Evolutionary conservation across 2,329 filamentous ascomycete genomes (phyloP).

Genomic region (Hyphodiscus sp.): DNA sequence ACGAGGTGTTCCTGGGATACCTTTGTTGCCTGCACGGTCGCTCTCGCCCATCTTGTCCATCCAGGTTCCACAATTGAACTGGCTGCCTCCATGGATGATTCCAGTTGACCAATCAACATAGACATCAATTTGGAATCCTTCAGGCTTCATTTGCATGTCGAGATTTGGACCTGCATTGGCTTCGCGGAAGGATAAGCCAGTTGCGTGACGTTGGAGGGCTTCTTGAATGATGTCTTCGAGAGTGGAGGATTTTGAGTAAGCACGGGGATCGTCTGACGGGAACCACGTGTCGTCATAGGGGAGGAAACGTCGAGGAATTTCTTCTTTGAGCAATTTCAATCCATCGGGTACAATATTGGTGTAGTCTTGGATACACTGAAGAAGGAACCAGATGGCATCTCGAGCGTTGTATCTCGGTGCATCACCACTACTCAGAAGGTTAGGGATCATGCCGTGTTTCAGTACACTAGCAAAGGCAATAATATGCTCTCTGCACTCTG

Average conservation of each 20-base stretch:
- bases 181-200: slow-evolving; percentile 86
- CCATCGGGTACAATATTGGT: slow-evolving; percentile 75
- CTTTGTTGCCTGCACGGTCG: slow-evolving; percentile 82
- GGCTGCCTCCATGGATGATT: slow-evolving; percentile 89
- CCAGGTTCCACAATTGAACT: slow-evolving; percentile 95
- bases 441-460: slow-evolving; percentile 98
- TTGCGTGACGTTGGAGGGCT: slow-evolving; percentile 83
- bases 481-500: slow-evolving; percentile 89
- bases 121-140: slow-evolving; percentile 89
- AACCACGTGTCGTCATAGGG: slow-evolving; percentile 98
- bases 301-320: slow-evolving; percentile 77
- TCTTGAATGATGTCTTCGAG: slow-evolving; percentile 90
- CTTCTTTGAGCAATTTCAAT: slow-evolving; percentile 63
- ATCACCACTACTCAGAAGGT: slow-evolving; percentile 79
- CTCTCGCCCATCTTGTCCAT: slow-evolving; percentile 99
- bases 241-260: slow-evolving; percentile 78
- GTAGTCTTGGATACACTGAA: slow-evolving; percentile 95
- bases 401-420: slow-evolving; percentile 89
- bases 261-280: slow-evolving; percentile 67
- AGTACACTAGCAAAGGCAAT: slow-evolving; percentile 90
- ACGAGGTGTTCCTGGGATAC: slow-evolving; percentile 89
- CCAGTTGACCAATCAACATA: slow-evolving; percentile 87
- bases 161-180: slow-evolving; percentile 86
- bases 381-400: slow-evolving; percentile 96
- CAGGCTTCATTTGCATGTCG: slow-evolving; percentile 86